A percentile compares a stretch with the other conserved stretches of the same genome.
Conservation (phyloP, 305 asterid species). For the Fraxinus angustifolia region DNA sequence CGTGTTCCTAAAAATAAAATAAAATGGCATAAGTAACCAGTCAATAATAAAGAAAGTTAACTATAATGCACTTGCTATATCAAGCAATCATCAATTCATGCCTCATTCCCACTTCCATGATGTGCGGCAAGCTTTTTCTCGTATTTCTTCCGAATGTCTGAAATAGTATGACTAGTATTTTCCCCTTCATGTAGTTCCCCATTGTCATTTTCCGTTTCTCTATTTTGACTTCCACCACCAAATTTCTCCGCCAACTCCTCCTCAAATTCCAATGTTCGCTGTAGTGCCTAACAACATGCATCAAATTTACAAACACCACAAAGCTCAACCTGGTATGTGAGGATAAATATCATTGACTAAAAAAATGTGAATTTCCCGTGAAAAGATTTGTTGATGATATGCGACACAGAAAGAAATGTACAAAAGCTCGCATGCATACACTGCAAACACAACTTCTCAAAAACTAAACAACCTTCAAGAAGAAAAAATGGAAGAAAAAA, state of each 20-base stretch:
- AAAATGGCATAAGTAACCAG: constrained; percentile 25
- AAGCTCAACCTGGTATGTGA: neutral
- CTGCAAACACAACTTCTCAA: neutral
- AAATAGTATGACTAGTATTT: constrained; percentile 57
- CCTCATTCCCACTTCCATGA: constrained; percentile 72
- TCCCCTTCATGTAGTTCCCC: constrained; percentile 63
- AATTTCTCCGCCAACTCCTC: constrained; percentile 96
- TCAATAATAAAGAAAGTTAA: constrained; percentile 15
- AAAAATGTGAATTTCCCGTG: neutral
- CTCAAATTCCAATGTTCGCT: constrained; percentile 91
- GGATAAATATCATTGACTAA: neutral
- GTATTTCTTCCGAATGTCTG: constrained; percentile 90
- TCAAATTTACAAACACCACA: neutral
- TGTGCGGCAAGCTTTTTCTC: constrained; percentile 89
- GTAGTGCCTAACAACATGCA: constrained; percentile 27
- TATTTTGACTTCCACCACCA: constrained; percentile 72
- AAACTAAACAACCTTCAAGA: neutral
- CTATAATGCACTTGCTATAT: constrained; percentile 20
- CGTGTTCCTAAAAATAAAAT: constrained; percentile 59
- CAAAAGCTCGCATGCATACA: neutral
- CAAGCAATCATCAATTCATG: constrained; percentile 27
- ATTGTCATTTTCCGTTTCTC: constrained; percentile 54
- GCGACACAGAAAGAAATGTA: neutral
- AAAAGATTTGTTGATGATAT: neutral
- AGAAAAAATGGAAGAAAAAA: neutral